These are phyloP conservation scores for Myxozyma neglecta DNA, from an alignment of 805 yeast genomes.

Conservation along the genomic window DNA sequence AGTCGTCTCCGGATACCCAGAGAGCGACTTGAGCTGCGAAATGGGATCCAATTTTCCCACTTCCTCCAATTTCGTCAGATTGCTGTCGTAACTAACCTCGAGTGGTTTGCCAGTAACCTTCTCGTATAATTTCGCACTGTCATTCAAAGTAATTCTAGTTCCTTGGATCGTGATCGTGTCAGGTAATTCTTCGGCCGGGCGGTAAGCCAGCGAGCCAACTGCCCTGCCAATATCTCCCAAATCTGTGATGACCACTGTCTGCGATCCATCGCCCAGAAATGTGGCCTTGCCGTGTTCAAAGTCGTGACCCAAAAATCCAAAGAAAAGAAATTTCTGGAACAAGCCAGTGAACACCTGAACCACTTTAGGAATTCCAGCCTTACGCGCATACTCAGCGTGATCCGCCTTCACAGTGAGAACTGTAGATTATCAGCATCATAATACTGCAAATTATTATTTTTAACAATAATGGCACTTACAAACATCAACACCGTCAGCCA, in stretches of 20 bases:
- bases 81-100: slow-evolving; percentile 12
- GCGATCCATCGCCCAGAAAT: slow-evolving; percentile 28
- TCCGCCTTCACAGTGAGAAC: slow-evolving; percentile 22
- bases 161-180: slow-evolving; percentile 30
- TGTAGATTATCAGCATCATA: not conserved
- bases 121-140: slow-evolving; percentile 29
- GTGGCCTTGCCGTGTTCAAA: slow-evolving; percentile 14
- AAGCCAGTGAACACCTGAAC: slow-evolving; percentile 33
- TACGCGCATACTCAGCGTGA: slow-evolving; percentile 27
- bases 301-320: slow-evolving; percentile 20
- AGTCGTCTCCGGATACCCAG: slow-evolving; percentile 21
- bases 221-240: slow-evolving; percentile 35
- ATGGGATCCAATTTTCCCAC: not conserved
- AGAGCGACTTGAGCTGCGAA: not conserved
- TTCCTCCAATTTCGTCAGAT: not conserved
- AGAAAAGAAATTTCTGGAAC: slow-evolving; percentile 27
- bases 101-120: slow-evolving; percentile 31
- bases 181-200: slow-evolving; percentile 32
- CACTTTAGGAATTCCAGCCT: slow-evolving; percentile 34
- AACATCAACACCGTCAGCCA: not conserved
- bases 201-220: slow-evolving; percentile 33
- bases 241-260: slow-evolving; percentile 28
- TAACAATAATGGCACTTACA: not conserved
- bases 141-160: slow-evolving; percentile 23
- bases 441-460: too few relatives aligned